These are phyloP conservation scores for Clonostachys chloroleuca DNA, from an alignment of 2,329 filamentous ascomycete species.

Conservation along the genomic window DNA sequence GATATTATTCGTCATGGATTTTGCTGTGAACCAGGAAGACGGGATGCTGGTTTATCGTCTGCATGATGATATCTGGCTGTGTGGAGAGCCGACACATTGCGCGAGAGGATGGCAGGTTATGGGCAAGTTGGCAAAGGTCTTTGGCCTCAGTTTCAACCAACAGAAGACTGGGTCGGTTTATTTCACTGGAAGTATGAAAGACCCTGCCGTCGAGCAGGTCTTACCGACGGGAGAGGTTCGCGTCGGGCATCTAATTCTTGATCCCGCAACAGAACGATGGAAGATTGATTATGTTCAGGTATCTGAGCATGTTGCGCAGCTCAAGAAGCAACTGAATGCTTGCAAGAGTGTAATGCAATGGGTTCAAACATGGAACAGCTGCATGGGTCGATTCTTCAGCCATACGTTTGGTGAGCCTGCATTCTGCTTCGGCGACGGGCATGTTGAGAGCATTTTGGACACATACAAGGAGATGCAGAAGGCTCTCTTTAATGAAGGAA, in stretches of 20 bases:
- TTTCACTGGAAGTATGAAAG: neutral
- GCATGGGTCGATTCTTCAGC: slow-evolving; percentile 38
- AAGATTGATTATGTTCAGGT: slow-evolving; percentile 49
- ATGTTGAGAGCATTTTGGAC: slow-evolving; percentile 34
- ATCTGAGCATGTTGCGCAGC: slow-evolving; percentile 46
- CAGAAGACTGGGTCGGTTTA: neutral
- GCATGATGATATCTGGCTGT: slow-evolving; percentile 48
- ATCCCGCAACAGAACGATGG: slow-evolving; percentile 33
- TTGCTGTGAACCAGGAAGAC: slow-evolving; percentile 48
- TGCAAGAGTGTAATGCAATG: slow-evolving; percentile 37
- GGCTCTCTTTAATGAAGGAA: slow-evolving; percentile 23
- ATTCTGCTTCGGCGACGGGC: slow-evolving; percentile 36
- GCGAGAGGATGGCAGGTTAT: slow-evolving; percentile 36
- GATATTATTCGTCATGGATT: slow-evolving; percentile 23
- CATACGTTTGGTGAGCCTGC: slow-evolving; percentile 39
- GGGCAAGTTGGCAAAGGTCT: slow-evolving; percentile 23
- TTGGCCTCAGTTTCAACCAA: neutral
- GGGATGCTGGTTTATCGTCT: slow-evolving; percentile 51
- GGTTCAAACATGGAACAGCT: slow-evolving; percentile 40
- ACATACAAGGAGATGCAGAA: slow-evolving; percentile 34
- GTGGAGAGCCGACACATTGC: slow-evolving; percentile 30
- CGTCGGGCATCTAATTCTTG: neutral
- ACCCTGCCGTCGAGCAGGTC: neutral
- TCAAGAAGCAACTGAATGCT: slow-evolving; percentile 47
- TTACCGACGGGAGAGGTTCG: neutral